phyloP scores from a whole-genome alignment of 805 yeast genomes.

The Candida corydali region DNA sequence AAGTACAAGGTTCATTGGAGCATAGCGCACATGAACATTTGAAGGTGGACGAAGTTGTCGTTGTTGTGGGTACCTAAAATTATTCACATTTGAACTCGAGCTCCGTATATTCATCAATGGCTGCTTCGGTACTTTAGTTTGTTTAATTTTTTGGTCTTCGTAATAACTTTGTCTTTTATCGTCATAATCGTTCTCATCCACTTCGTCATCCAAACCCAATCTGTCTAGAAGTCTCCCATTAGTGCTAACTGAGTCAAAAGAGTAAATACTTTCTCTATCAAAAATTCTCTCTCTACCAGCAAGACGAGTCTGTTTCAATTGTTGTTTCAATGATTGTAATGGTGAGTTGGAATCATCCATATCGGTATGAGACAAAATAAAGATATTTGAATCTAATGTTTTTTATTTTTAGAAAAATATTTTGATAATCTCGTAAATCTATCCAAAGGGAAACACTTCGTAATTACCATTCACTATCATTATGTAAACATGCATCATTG shows the following conservation, averaged over 20 bases:
- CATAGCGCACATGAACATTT: constrained; percentile 12
- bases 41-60: neutral
- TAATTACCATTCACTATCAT: too few species aligned
- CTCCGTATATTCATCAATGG: too few species aligned
- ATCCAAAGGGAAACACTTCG: too few species aligned
- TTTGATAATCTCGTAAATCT: too few species aligned
- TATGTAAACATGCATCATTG: too few species aligned
- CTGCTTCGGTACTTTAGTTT: too few species aligned
- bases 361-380: too few species aligned
- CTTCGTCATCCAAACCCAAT: constrained; percentile 23
- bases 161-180: constrained; percentile 16
- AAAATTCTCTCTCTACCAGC: neutral
- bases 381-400: too few species aligned
- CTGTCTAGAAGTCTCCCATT: constrained; percentile 40
- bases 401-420: constrained; percentile 2
- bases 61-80: neutral
- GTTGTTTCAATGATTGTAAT: constrained; percentile 1
- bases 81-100: too few species aligned
- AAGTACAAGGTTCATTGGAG: constrained; percentile 17
- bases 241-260: constrained; percentile 42
- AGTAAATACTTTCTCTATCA: constrained; percentile 38
- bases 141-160: too few species aligned
- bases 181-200: constrained; percentile 12
- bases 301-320: constrained; percentile 1
- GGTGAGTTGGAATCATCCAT: constrained; percentile 1